These are phyloP conservation scores for Candolleomyces efflorescens DNA, from an alignment of 768 basidiomycete genomes.

Conservation along the genomic window DNA sequence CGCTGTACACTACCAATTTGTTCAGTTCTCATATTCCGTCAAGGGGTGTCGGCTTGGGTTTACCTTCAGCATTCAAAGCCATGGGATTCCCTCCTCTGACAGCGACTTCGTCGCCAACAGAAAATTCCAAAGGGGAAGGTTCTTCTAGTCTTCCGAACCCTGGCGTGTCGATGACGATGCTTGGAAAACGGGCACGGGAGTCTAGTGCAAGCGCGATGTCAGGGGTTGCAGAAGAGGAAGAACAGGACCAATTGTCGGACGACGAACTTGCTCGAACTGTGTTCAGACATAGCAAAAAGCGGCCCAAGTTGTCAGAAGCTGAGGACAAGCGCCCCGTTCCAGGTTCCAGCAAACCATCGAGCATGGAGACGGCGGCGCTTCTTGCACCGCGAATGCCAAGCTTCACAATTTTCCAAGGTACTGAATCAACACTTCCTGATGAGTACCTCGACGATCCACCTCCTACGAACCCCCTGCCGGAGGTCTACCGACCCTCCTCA, in stretches of 20 bases:
- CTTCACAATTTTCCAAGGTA: constrained; percentile 49
- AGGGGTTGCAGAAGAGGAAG: constrained; percentile 37
- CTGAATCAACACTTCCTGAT: constrained; percentile 24
- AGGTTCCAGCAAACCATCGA: constrained; percentile 1
- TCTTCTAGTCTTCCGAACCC: constrained; percentile 21
- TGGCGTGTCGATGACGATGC: constrained; percentile 39
- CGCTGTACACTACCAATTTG: background rate
- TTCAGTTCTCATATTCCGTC: background rate
- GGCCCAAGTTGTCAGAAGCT: constrained; percentile 31
- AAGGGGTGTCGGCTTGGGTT: background rate
- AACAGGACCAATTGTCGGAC: constrained; percentile 33
- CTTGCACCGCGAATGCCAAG: constrained; percentile 28
- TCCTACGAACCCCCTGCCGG: constrained; percentile 48
- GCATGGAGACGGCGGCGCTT: constrained; percentile 8
- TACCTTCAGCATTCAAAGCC: constrained; percentile 8
- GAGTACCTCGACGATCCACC: constrained; percentile 40
- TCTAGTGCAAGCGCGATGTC: constrained; percentile 39
- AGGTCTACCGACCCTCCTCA: constrained; percentile 43
- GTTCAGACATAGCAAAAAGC: constrained; percentile 49
- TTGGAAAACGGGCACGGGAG: constrained; percentile 68
- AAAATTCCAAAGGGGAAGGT: background rate
- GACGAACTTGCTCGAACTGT: constrained; percentile 33
- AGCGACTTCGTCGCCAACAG: background rate
- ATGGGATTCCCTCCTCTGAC: constrained; percentile 1
- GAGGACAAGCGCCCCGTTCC: background rate